Percentiles rank a stretch among this genome's conserved stretches.
These are phyloP conservation scores for Phytophthora fragariae DNA, from an alignment of 352 stramenopile species.

Conservation along the genomic window DNA sequence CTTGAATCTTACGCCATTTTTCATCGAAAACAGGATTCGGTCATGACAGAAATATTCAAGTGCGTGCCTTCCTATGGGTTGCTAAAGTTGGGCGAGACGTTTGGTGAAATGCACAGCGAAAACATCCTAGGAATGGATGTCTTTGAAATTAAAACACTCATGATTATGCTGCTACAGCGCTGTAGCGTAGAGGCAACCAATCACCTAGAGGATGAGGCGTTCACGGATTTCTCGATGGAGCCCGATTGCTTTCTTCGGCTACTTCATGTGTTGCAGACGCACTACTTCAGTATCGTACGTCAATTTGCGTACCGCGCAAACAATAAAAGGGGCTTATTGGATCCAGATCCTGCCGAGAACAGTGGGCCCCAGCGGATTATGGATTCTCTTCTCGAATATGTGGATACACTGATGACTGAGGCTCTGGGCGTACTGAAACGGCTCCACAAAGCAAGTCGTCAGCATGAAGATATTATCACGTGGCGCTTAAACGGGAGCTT, in stretches of 20 bases:
- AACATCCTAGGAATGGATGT: constrained; percentile 6
- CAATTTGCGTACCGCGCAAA: constrained; percentile 1
- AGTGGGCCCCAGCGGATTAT: constrained; percentile 30
- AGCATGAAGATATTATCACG: constrained; percentile 63
- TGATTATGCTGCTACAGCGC: constrained; percentile 35
- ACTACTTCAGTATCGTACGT: constrained; percentile 49
- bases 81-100: not conserved
- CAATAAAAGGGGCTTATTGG: not conserved
- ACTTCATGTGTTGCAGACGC: constrained; percentile 49
- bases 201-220: constrained; percentile 31
- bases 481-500: constrained; percentile 61
- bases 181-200: constrained; percentile 31
- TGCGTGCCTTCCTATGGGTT: constrained; percentile 20
- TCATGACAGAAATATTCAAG: constrained; percentile 38
- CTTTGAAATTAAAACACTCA: constrained; percentile 26
- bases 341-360: not conserved
- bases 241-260: constrained; percentile 45
- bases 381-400: constrained; percentile 43
- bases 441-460: constrained; percentile 59
- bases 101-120: constrained; percentile 10
- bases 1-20: constrained; percentile 8
- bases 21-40: constrained; percentile 23
- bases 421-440: constrained; percentile 48
- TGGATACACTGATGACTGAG: constrained; percentile 49
- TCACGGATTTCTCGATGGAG: constrained; percentile 19